Evolutionary conservation across 1,284 basidiomycete genomes (phyloP).

Genomic region (Leccinum fallax): DNA sequence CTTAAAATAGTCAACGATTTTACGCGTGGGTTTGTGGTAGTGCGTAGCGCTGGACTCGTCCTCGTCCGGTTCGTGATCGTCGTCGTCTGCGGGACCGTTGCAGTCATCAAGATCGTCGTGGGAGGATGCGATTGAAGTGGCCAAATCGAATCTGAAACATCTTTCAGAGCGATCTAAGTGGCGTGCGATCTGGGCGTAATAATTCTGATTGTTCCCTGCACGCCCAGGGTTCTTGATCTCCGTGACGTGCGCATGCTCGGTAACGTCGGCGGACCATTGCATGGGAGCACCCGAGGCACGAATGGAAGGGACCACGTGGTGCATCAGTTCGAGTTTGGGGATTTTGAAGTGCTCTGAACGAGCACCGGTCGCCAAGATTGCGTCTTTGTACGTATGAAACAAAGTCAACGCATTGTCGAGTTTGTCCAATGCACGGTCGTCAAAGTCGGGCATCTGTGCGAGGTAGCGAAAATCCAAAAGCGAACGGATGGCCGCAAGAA

Average conservation of each 20-base stretch:
- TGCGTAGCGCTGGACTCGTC: neutral
- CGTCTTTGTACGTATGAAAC: constrained; percentile 4
- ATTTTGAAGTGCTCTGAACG: neutral
- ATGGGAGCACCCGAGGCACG: neutral
- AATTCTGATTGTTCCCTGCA: neutral
- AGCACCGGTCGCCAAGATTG: neutral
- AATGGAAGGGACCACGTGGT: neutral
- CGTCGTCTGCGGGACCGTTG: neutral
- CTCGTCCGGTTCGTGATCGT: neutral
- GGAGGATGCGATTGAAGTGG: neutral
- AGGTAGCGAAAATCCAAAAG: neutral
- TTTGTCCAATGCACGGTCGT: neutral
- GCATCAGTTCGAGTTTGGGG: constrained; percentile 5
- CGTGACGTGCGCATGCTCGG: neutral
- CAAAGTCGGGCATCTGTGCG: neutral
- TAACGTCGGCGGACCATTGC: neutral
- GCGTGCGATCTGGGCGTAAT: neutral
- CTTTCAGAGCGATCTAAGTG: neutral
- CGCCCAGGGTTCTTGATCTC: neutral
- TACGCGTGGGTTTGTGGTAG: neutral
- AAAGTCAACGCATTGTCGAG: neutral
- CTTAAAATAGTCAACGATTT: neutral
- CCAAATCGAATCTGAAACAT: constrained; percentile 1
- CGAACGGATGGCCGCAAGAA: neutral
- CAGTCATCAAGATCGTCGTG: neutral